Evolutionary conservation across 345 rosid species (phyloP).

Genomic region (Geranium brycei): DNA sequence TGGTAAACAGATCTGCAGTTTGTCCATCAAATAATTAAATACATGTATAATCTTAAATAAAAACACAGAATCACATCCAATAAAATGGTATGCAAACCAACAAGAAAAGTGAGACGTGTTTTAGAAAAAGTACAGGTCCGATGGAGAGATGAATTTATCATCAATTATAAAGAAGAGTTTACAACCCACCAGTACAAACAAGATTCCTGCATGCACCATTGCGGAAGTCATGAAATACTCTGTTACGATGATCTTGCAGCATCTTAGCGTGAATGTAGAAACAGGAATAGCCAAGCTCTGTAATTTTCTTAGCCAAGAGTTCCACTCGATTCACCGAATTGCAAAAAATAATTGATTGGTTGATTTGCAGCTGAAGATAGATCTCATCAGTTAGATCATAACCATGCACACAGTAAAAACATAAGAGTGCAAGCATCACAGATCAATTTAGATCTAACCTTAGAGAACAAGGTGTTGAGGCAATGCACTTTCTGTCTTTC

Average conservation of each 20-base stretch:
- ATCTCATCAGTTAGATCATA: conserved; percentile 1
- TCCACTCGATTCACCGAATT: conserved; percentile 98
- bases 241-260: conserved; percentile 99
- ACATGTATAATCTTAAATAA: neutral
- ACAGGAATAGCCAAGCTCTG: conserved; percentile 99
- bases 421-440: neutral
- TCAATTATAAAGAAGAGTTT: too few species aligned
- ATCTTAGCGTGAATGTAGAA: conserved; percentile 97
- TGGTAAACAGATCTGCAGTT: conserved; percentile 82
- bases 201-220: conserved; percentile 99
- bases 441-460: conserved; percentile 40
- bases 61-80: neutral
- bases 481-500: conserved; percentile 99
- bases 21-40: conserved; percentile 1
- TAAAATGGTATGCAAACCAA: too few species aligned
- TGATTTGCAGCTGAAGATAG: conserved; percentile 83
- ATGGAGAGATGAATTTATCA: too few species aligned
- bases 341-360: conserved; percentile 96
- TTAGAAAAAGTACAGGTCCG: too few species aligned
- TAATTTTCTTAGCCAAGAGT: conserved; percentile 92
- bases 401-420: neutral
- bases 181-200: conserved; percentile 75
- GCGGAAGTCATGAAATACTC: conserved; percentile 99
- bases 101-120: too few species aligned
- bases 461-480: conserved; percentile 94